These are phyloP conservation scores for Sarocladium kiliense DNA, from an alignment of 2,329 filamentous ascomycete species.

Conservation along the genomic window DNA sequence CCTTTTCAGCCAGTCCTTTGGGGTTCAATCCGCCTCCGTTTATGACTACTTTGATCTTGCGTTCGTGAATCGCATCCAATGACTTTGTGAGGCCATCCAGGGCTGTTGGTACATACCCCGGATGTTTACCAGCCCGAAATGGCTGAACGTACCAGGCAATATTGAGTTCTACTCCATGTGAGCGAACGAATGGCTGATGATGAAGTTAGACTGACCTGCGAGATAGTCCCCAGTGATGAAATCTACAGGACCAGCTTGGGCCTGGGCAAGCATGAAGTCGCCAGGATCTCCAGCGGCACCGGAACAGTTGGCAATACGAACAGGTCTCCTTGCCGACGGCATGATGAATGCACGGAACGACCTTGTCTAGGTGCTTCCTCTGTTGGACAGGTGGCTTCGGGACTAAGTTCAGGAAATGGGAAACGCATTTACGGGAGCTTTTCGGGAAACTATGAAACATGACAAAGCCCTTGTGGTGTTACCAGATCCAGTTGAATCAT, in stretches of 20 bases:
- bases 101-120: constrained; percentile 18
- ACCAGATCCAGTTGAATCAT: too few species aligned
- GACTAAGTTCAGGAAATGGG: too few species aligned
- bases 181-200: neutral
- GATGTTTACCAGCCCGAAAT: neutral
- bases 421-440: too few species aligned
- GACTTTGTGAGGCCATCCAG: constrained; percentile 19
- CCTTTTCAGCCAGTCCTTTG: constrained; percentile 37
- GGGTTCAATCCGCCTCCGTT: constrained; percentile 55
- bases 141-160: constrained; percentile 18
- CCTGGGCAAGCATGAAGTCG: constrained; percentile 23
- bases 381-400: too few species aligned
- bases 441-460: too few species aligned
- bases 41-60: constrained; percentile 48
- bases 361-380: too few species aligned
- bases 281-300: constrained; percentile 18
- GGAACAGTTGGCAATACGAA: constrained; percentile 21
- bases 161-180: constrained; percentile 19
- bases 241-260: constrained; percentile 29
- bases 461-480: too few species aligned
- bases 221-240: constrained; percentile 51
- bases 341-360: too few species aligned
- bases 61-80: constrained; percentile 30
- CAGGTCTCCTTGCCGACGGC: too few species aligned
- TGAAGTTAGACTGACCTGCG: constrained; percentile 26